Conservation (phyloP, 2,329 filamentous ascomycete genomes). For the Pseudocercospora musae region DNA sequence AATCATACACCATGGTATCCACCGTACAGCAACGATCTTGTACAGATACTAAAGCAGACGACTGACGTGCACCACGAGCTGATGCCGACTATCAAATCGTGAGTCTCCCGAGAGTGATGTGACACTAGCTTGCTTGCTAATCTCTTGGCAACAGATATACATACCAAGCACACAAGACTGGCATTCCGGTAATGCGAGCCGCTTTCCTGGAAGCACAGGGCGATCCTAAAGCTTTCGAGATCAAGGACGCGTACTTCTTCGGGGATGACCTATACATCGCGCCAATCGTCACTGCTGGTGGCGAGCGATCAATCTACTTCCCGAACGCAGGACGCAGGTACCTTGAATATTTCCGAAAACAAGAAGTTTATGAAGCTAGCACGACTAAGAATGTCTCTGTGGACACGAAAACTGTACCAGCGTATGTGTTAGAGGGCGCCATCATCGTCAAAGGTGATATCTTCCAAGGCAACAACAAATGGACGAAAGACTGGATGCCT, state of each 20-base stretch:
- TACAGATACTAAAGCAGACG: conserved; percentile 34
- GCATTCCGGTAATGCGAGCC: conserved; percentile 37
- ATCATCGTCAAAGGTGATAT: conserved; percentile 37
- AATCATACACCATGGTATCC: conserved; percentile 33
- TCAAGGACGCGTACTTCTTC: conserved; percentile 36
- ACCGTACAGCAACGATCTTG: conserved; percentile 31
- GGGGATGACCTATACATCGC: conserved; percentile 36
- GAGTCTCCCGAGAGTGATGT: neutral
- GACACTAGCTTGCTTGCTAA: neutral
- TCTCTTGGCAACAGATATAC: conserved; percentile 19
- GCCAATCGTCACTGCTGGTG: conserved; percentile 32
- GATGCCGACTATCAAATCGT: conserved; percentile 35
- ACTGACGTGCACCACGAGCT: conserved; percentile 35
- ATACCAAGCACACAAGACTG: conserved; percentile 30
- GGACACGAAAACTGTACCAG: conserved; percentile 30
- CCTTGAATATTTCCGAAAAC: conserved; percentile 37
- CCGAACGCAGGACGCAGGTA: conserved; percentile 28
- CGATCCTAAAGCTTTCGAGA: conserved; percentile 28
- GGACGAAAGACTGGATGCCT: conserved; percentile 34
- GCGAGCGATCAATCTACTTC: conserved; percentile 34
- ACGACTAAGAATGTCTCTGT: conserved; percentile 20
- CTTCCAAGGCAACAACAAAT: conserved; percentile 36
- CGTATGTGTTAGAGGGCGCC: conserved; percentile 36
- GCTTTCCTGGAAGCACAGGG: conserved; percentile 35
- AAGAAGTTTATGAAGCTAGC: conserved; percentile 26